Evolutionary conservation across 140 eudicot genomes (phyloP).

Genomic region (Stevia rebaudiana): DNA sequence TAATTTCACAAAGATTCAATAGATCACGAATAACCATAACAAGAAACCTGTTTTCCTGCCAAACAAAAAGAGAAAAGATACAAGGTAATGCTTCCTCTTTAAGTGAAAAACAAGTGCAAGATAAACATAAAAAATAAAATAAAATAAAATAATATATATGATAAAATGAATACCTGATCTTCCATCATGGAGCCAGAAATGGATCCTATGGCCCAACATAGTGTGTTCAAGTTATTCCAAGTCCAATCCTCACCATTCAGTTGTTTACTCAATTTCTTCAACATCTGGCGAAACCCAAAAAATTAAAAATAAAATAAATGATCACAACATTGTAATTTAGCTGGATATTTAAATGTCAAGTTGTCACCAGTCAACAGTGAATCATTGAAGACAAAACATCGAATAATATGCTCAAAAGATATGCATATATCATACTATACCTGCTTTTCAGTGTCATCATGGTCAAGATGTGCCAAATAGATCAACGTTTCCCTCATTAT

Average conservation of each 20-base stretch:
- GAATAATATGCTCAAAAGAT: background rate
- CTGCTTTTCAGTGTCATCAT: constrained; percentile 98
- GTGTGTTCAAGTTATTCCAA: constrained; percentile 90
- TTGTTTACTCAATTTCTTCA: constrained; percentile 73
- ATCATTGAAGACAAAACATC: background rate
- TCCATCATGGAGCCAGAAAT: constrained; percentile 96
- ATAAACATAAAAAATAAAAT: background rate
- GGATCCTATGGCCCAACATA: constrained; percentile 97
- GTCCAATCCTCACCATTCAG: constrained; percentile 89
- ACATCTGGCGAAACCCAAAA: constrained; percentile 48
- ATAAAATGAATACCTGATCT: constrained; percentile 60
- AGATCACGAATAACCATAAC: constrained; percentile 99
- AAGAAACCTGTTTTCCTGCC: constrained; percentile 92
- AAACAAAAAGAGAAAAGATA: constrained; percentile 11
- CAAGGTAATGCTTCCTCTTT: background rate
- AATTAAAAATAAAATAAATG: background rate
- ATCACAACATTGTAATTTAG: background rate
- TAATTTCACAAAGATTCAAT: constrained; percentile 87
- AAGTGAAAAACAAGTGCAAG: background rate
- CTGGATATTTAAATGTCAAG: background rate
- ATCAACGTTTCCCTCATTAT: constrained; percentile 95
- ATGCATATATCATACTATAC: constrained; percentile 28
- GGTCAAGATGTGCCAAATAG: constrained; percentile 94
- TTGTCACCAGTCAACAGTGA: background rate
- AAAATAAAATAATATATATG: background rate